phyloP scores from a whole-genome alignment of 2,329 filamentous ascomycete genomes.

The Nothophoma quercina region DNA sequence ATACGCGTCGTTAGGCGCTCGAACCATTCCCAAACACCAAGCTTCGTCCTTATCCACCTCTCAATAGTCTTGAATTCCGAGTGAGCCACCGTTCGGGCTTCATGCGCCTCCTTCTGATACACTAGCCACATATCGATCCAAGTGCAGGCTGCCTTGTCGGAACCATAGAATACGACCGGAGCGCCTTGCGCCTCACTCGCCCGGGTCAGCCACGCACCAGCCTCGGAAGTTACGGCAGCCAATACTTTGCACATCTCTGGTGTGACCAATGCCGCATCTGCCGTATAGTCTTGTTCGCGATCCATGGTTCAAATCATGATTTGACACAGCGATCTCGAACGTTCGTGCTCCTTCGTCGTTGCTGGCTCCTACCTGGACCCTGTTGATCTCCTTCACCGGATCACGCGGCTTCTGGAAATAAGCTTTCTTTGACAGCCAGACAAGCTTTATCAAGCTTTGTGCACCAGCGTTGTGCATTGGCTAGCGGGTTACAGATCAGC shows the following conservation, averaged over 20 bases:
- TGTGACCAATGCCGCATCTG: neutral
- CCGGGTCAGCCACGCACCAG: neutral
- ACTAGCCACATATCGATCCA: slow-evolving; percentile 12
- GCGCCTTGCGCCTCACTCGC: too few relatives aligned
- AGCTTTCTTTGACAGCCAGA: neutral
- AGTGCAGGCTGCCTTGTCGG: neutral
- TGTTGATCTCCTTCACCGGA: neutral
- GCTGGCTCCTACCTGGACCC: neutral
- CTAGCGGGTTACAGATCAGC: too few relatives aligned
- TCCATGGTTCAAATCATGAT: neutral
- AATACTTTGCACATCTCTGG: neutral
- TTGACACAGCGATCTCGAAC: neutral
- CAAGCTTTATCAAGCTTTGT: slow-evolving; percentile 15
- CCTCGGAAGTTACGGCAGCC: neutral
- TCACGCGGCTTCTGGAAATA: neutral
- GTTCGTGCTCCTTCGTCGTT: neutral
- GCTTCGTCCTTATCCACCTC: too few relatives aligned
- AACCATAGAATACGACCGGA: too few relatives aligned
- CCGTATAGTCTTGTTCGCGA: neutral
- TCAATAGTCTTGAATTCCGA: too few relatives aligned
- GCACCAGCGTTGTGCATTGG: too few relatives aligned
- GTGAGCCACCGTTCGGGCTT: neutral
- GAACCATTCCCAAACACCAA: neutral
- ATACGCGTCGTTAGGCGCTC: neutral
- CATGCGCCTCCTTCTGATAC: neutral